Conservation (phyloP, 164 flowering plant species). For the Dillenia suffruticosa region DNA sequence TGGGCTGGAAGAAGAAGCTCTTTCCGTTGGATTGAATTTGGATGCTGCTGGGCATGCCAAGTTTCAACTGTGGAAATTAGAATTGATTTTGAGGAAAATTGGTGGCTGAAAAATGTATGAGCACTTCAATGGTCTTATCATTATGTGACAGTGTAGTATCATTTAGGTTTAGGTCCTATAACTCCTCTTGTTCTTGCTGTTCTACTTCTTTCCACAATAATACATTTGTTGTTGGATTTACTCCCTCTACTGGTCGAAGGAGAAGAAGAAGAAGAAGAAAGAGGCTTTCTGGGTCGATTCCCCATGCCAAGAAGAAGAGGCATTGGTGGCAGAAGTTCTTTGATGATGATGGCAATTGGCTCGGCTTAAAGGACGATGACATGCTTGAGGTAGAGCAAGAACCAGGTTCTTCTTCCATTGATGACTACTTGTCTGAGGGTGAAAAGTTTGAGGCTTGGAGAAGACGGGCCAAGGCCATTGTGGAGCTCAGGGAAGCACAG, state of each 20-base stretch:
- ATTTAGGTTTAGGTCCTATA: too few species aligned
- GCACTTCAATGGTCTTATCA: conserved; percentile 50
- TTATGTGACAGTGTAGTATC: conserved; percentile 25
- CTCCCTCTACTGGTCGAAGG: too few species aligned
- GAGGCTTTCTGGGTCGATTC: conserved; percentile 32
- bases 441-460: conserved; percentile 94
- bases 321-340: conserved; percentile 87
- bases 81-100: not conserved
- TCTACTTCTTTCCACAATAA: not conserved
- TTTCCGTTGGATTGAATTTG: too few species aligned
- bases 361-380: conserved; percentile 68
- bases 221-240: too few species aligned
- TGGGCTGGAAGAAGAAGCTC: too few species aligned
- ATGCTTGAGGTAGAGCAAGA: conserved; percentile 31
- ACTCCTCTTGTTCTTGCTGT: not conserved
- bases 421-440: conserved; percentile 44
- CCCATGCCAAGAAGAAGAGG: conserved; percentile 44
- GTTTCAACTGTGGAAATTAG: conserved; percentile 1
- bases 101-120: conserved; percentile 66
- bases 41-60: too few species aligned
- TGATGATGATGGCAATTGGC: conserved; percentile 83
- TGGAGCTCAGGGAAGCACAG: conserved; percentile 88
- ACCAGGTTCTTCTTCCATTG: conserved; percentile 7
- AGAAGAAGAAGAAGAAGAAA: conserved; percentile 15
- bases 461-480: conserved; percentile 89